Percentiles rank a stretch among this genome's conserved stretches.
Evolutionary conservation across 1,284 basidiomycete genomes (phyloP).

Genomic region (Trichosporon ovoides): DNA sequence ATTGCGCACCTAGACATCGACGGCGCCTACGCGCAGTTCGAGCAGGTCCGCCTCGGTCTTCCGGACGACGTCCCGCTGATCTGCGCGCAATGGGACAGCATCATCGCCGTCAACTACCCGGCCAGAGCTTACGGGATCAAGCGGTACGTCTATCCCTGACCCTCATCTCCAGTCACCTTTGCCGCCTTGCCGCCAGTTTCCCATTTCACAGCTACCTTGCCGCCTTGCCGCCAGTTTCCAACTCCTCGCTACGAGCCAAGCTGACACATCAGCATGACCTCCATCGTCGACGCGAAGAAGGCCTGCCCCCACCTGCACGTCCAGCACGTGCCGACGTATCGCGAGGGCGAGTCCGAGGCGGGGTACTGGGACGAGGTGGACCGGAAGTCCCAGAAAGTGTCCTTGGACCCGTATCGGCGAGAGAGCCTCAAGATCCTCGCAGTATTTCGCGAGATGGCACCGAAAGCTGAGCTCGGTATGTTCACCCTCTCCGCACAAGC

Average conservation of each 20-base stretch:
- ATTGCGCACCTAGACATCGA: slow-evolving; percentile 91
- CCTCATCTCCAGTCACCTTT: no score
- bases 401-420: slow-evolving; percentile 85
- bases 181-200: no score
- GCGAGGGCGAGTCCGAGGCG: slow-evolving; percentile 79
- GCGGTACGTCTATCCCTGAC: slow-evolving; percentile 52
- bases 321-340: slow-evolving; percentile 81
- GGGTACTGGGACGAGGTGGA: slow-evolving; percentile 84
- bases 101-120: slow-evolving; percentile 93
- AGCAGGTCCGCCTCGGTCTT: slow-evolving; percentile 72
- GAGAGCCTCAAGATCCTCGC: slow-evolving; percentile 86
- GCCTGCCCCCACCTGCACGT: slow-evolving; percentile 77
- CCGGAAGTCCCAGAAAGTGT: slow-evolving; percentile 88
- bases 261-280: slow-evolving; percentile 26
- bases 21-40: slow-evolving; percentile 85
- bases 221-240: no score
- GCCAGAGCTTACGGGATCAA: slow-evolving; percentile 87
- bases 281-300: slow-evolving; percentile 68
- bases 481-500: neutral
- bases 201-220: no score
- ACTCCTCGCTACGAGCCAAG: no score
- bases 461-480: slow-evolving; percentile 62
- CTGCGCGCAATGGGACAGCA: slow-evolving; percentile 82
- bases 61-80: slow-evolving; percentile 71
- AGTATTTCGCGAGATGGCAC: slow-evolving; percentile 73